Evolutionary conservation across 192 early-diverging fungal genomes (phyloP).

Genomic region (Umbelopsis vinacea): DNA sequence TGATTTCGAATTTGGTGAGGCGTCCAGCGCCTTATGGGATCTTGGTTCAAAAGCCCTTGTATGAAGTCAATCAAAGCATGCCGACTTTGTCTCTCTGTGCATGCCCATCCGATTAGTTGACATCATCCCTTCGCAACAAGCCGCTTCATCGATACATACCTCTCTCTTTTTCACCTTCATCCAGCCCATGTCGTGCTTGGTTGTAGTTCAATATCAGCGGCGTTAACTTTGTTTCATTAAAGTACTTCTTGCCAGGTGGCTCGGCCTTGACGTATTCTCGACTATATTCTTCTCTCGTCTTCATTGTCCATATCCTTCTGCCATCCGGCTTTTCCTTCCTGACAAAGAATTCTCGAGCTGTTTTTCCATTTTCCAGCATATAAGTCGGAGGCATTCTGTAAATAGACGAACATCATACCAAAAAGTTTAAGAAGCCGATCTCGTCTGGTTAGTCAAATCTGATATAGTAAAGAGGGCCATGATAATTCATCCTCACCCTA

Average conservation of each 20-base stretch:
- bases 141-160: not conserved
- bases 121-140: not conserved
- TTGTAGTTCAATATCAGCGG: conserved; percentile 22
- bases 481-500: conserved; percentile 59
- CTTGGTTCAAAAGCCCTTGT: conserved; percentile 66
- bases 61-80: conserved; percentile 77
- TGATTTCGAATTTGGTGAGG: conserved; percentile 80
- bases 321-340: conserved; percentile 54
- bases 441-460: no score
- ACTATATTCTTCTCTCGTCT: conserved; percentile 24
- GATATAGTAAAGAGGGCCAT: no score
- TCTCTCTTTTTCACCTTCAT: conserved; percentile 18
- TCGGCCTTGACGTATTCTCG: conserved; percentile 21
- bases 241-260: conserved; percentile 28
- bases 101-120: not conserved
- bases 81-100: conserved; percentile 43
- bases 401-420: no score
- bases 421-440: no score
- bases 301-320: conserved; percentile 21
- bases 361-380: conserved; percentile 91
- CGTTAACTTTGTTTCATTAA: conserved; percentile 18
- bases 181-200: not conserved
- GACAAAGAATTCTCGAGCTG: conserved; percentile 82
- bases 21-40: conserved; percentile 80
- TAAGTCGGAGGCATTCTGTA: conserved; percentile 73